Evolutionary conservation across 1,284 basidiomycete species (phyloP).

Genomic region (Fistulina hepatica): DNA sequence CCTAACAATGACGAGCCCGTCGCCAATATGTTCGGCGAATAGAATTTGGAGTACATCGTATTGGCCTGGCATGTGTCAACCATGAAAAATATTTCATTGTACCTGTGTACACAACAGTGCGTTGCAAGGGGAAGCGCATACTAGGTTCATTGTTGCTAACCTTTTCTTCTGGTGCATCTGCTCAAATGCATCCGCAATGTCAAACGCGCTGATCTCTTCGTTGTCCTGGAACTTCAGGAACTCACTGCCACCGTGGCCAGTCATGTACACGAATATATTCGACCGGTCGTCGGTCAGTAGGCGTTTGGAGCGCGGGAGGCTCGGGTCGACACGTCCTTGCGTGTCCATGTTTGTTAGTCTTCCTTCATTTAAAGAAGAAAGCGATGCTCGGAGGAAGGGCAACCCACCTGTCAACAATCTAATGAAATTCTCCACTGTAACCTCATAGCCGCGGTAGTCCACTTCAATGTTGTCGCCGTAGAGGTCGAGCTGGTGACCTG

Average conservation of each 20-base stretch:
- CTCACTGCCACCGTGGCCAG: slow-evolving; percentile 95
- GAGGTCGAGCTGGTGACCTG: slow-evolving; percentile 71
- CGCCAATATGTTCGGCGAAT: slow-evolving; percentile 92
- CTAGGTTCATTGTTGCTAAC: slow-evolving; percentile 42
- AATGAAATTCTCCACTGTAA: slow-evolving; percentile 94
- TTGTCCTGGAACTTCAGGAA: slow-evolving; percentile 99
- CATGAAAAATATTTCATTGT: slow-evolving; percentile 97
- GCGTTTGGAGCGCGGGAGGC: slow-evolving; percentile 83
- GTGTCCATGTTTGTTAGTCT: too few species aligned
- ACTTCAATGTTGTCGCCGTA: slow-evolving; percentile 98
- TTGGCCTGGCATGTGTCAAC: slow-evolving; percentile 98
- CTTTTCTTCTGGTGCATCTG: slow-evolving; percentile 97
- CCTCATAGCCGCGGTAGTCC: slow-evolving; percentile 96
- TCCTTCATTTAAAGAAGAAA: neutral
- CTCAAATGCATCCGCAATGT: slow-evolving; percentile 93
- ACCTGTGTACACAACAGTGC: slow-evolving; percentile 35
- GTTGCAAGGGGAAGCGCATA: neutral
- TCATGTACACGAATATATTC: slow-evolving; percentile 97
- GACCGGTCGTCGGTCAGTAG: slow-evolving; percentile 85
- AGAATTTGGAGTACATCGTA: slow-evolving; percentile 90
- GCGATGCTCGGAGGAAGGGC: neutral
- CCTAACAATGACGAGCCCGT: slow-evolving; percentile 84
- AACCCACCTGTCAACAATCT: slow-evolving; percentile 75
- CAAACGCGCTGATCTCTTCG: slow-evolving; percentile 94
- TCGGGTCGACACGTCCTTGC: slow-evolving; percentile 67